Base-by-base conservation (phyloP, 768 basidiomycete genomes). In the Termitomyces titanicus region DNA sequence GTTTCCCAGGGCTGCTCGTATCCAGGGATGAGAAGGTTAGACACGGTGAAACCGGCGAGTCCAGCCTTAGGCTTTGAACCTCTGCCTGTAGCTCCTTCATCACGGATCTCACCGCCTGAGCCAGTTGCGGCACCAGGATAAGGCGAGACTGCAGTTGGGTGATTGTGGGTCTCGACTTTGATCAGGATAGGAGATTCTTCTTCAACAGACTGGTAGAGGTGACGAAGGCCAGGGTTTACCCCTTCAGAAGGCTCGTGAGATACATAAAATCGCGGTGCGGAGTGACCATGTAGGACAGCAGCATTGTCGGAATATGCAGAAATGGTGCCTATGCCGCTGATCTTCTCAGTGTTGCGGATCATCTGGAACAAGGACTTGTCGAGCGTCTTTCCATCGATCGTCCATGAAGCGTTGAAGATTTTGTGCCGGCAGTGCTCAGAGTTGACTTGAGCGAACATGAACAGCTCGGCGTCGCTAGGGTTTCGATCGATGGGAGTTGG, bases 381-480 rank as follows among this genome's bases (percentile, higher is more conserved):
- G 63, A 84, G 76, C 11, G 76, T 64, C 38, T 76, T 63, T 2
- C 79, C 88, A 63, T 98, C 89, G 61, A 99, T 83, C 11, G 85
- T 91, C 97, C 97, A 99, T 15, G 89, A 81, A 0, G 97, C 95
- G 67, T 99, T 99, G 79, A 98, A 99, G 62, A 98, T 98, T 74
- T 99, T 99, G 79, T 99, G 97, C 33, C 97, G 82, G 70, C 97
- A 99, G 67, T 98, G 97, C 70, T 99, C 97, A n/a, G 95, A 98
- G 74, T 99, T 99, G 69, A 99, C 96, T 67, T 99, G 97, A 3
- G 97, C 96, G 70, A 98, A 99, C 97, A 98, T 99, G 82, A 99
- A 99, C 8, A 99, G 79, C 68, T 99, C 97, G 3, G 96, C 95
- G 67, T 98, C 97, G 37, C 92, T 97, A 8, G 96, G 97, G 66